Evolutionary conservation across 208 protist genomes (phyloP).

Genomic region (Wallacemonas rigidus): DNA sequence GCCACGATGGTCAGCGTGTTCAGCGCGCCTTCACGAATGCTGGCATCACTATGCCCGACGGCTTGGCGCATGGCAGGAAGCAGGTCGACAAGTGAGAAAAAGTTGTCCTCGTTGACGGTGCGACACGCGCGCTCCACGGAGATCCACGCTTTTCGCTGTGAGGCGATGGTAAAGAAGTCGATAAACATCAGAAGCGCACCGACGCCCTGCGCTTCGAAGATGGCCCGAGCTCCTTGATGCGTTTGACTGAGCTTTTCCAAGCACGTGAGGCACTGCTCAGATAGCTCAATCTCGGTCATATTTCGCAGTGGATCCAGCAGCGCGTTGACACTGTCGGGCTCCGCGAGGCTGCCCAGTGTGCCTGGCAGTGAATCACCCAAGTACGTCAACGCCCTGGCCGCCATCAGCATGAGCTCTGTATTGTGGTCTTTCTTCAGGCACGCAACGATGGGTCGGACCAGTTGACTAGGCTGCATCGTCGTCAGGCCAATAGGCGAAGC

Average conservation of each 20-base stretch:
- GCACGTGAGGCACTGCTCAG: constrained; percentile 92
- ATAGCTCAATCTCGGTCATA: constrained; percentile 95
- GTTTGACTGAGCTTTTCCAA: constrained; percentile 89
- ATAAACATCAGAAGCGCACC: constrained; percentile 86
- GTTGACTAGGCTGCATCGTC: constrained; percentile 55
- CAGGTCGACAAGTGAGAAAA: constrained; percentile 50
- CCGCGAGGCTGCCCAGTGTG: constrained; percentile 65
- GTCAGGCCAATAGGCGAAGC: constrained; percentile 75
- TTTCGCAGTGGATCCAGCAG: constrained; percentile 83
- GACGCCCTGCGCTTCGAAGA: constrained; percentile 79
- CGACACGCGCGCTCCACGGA: constrained; percentile 75
- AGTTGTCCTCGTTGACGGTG: constrained; percentile 48
- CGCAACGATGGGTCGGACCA: constrained; percentile 70
- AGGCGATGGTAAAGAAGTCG: constrained; percentile 93
- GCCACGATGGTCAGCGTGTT: constrained; percentile 58
- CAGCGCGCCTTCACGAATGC: constrained; percentile 73
- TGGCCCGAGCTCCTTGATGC: constrained; percentile 27
- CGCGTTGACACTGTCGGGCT: constrained; percentile 44
- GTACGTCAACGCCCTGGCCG: constrained; percentile 88
- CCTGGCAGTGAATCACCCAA: constrained; percentile 86
- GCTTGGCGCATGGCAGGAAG: constrained; percentile 76
- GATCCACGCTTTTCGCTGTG: constrained; percentile 89
- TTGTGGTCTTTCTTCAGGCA: constrained; percentile 83
- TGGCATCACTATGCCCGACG: constrained; percentile 63
- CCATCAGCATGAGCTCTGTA: constrained; percentile 89